Evolutionary conservation across 192 early-diverging fungal species (phyloP).

Genomic region (Coemansia sp.): DNA sequence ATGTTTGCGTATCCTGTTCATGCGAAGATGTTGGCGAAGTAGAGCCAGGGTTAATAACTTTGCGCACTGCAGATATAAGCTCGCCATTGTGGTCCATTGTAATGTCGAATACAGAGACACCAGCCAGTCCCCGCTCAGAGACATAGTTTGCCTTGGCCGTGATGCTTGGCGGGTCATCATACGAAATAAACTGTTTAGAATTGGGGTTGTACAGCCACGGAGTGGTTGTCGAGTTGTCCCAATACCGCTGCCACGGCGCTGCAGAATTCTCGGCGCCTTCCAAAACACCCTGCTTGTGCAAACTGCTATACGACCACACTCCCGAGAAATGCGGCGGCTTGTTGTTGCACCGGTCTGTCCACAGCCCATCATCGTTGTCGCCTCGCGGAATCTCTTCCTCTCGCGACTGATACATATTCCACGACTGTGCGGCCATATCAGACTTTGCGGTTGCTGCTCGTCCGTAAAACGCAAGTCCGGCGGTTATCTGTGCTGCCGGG

Average conservation of each 20-base stretch:
- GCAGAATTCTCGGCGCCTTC: conserved; percentile 24
- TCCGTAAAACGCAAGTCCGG: conserved; percentile 66
- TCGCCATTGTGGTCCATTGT: conserved; percentile 56
- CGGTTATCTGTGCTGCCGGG: conserved; percentile 58
- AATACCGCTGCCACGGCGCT: conserved; percentile 57
- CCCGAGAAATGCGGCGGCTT: conserved; percentile 36
- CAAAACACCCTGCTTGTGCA: conserved; percentile 56
- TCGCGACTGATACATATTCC: conserved; percentile 40
- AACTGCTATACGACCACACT: conserved; percentile 62
- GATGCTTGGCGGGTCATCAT: conserved; percentile 73
- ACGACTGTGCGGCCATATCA: conserved; percentile 33
- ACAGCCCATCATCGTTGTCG: conserved; percentile 53
- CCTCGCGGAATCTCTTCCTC: conserved; percentile 52
- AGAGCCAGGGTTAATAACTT: conserved; percentile 6
- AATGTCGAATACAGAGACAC: conserved; percentile 61
- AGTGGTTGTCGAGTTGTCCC: conserved; percentile 59
- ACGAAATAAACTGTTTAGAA: conserved; percentile 67
- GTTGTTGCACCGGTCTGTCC: conserved; percentile 33
- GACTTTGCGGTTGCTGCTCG: conserved; percentile 26
- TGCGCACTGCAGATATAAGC: conserved; percentile 44
- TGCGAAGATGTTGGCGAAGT: background rate
- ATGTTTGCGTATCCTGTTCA: background rate
- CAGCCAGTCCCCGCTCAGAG: conserved; percentile 54
- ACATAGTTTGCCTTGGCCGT: conserved; percentile 61
- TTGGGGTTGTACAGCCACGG: conserved; percentile 60